phyloP scores from a whole-genome alignment of 1,139 yeast genomes.

The Protomyces pachydermus region DNA sequence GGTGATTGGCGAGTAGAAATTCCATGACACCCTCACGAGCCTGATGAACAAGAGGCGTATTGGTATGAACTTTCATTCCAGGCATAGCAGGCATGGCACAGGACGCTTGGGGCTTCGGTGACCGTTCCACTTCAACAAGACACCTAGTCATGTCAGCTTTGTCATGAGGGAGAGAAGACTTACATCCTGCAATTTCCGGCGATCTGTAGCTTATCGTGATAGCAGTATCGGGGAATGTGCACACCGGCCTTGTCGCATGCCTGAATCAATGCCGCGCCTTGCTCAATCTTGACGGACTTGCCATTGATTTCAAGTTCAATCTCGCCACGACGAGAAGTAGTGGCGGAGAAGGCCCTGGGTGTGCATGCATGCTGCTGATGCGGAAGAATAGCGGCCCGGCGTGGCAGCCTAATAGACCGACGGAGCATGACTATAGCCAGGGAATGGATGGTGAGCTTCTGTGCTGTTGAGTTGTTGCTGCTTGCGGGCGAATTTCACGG shows the following conservation, averaged over 20 bases:
- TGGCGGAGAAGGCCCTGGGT: constrained; percentile 36
- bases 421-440: background rate
- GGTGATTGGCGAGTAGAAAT: constrained; percentile 82
- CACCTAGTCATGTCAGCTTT: constrained; percentile 41
- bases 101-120: constrained; percentile 85
- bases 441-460: no score
- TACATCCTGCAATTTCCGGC: constrained; percentile 93
- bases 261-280: constrained; percentile 82
- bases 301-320: constrained; percentile 78
- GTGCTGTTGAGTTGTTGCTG: no score
- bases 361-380: background rate
- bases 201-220: constrained; percentile 82
- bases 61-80: constrained; percentile 84
- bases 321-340: constrained; percentile 45
- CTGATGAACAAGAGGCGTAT: constrained; percentile 71
- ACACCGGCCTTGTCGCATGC: constrained; percentile 92
- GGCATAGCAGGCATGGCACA: constrained; percentile 88
- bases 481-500: no score
- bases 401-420: background rate
- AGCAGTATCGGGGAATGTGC: constrained; percentile 81
- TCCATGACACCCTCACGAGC: constrained; percentile 91
- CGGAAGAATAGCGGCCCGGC: background rate
- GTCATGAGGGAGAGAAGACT: background rate
- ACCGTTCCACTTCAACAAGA: constrained; percentile 81
- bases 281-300: constrained; percentile 68